Conservation (phyloP, 768 basidiomycete species). For the Tricholoma sp. region DNA sequence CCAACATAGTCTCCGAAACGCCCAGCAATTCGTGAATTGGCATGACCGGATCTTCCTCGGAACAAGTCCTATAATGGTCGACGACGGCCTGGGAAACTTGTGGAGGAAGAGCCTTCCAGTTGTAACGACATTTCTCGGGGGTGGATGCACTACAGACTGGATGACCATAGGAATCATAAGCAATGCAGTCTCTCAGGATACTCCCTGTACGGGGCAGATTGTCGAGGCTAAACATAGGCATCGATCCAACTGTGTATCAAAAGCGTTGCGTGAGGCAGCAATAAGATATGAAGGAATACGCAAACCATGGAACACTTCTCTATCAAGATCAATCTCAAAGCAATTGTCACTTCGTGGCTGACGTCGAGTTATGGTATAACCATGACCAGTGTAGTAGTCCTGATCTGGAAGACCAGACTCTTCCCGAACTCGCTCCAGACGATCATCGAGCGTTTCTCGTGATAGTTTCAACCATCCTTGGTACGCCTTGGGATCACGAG, state of each 20-base stretch:
- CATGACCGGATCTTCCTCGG: neutral
- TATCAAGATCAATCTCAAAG: neutral
- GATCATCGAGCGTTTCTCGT: neutral
- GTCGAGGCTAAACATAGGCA: neutral
- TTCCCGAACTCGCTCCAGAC: neutral
- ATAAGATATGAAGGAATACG: neutral
- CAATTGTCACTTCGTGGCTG: neutral
- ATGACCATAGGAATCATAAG: neutral
- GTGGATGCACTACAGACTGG: neutral
- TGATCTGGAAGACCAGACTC: neutral
- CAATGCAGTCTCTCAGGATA: neutral
- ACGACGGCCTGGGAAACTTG: neutral
- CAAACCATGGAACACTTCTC: neutral
- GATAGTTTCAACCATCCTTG: neutral
- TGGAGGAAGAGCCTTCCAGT: neutral
- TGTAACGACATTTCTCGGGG: neutral
- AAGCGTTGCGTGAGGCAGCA: no score
- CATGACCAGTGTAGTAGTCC: neutral
- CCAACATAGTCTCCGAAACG: neutral
- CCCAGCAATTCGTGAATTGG: neutral
- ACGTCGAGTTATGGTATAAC: neutral
- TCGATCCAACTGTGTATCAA: neutral
- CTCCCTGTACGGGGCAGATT: neutral
- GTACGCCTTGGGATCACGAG: neutral
- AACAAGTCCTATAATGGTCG: neutral